phyloP scores from a whole-genome alignment of 352 stramenopile genomes.

The Aphanomyces euteiches region DNA sequence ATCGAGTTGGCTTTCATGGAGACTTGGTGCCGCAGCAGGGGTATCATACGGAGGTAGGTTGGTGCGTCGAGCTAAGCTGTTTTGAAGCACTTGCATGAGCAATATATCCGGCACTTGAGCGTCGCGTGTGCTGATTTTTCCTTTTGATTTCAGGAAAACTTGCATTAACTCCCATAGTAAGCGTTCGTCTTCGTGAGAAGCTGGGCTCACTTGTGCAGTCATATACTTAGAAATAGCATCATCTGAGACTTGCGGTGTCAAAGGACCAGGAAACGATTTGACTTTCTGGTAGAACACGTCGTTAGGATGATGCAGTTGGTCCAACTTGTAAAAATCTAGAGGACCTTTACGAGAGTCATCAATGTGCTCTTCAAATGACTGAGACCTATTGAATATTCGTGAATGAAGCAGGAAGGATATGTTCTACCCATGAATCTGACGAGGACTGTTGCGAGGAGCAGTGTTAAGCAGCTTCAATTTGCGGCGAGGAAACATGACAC shows the following conservation, averaged over 20 bases:
- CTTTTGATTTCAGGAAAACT: slow-evolving; percentile 28
- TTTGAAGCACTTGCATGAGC: slow-evolving; percentile 26
- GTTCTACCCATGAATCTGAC: slow-evolving; percentile 32
- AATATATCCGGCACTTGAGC: slow-evolving; percentile 25
- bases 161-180: slow-evolving; percentile 26
- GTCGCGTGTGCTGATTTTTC: slow-evolving; percentile 21
- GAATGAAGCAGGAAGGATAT: not conserved
- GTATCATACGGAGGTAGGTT: slow-evolving; percentile 12
- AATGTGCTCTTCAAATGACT: slow-evolving; percentile 28
- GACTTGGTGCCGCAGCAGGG: not conserved
- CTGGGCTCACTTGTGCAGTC: not conserved
- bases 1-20: not conserved
- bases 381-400: not conserved
- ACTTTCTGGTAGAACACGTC: slow-evolving; percentile 66
- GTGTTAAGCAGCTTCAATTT: slow-evolving; percentile 74
- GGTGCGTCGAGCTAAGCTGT: slow-evolving; percentile 9
- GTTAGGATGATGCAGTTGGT: slow-evolving; percentile 62
- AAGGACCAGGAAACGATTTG: slow-evolving; percentile 68
- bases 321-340: slow-evolving; percentile 74
- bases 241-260: slow-evolving; percentile 59
- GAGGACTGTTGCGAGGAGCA: slow-evolving; percentile 62
- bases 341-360: slow-evolving; percentile 72
- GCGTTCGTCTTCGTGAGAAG: slow-evolving; percentile 14
- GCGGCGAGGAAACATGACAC: slow-evolving; percentile 85
- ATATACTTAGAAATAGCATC: slow-evolving; percentile 48